Conservation (phyloP, 305 asterid species). For the Fraxinus floribunda region DNA sequence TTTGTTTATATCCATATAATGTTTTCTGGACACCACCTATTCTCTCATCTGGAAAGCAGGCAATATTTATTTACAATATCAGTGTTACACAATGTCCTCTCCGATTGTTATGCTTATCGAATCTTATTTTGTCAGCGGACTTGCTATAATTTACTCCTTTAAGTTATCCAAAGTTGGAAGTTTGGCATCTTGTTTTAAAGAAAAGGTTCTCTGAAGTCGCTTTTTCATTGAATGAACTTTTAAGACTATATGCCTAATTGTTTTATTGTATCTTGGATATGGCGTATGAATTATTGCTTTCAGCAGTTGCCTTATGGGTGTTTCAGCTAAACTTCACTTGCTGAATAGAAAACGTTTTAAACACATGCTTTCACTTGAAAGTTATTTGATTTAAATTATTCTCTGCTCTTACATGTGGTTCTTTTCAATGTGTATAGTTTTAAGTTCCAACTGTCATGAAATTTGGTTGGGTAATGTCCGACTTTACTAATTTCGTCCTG, state of each 20-base stretch:
- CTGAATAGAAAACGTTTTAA: background rate
- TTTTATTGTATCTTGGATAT: background rate
- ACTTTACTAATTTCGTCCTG: background rate
- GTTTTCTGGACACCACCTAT: slow-evolving; percentile 15
- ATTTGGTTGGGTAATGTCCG: background rate
- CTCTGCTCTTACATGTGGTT: background rate
- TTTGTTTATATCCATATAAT: background rate
- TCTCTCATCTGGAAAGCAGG: slow-evolving; percentile 9
- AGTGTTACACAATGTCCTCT: slow-evolving; percentile 3
- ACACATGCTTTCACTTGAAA: background rate
- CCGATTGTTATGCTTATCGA: slow-evolving; percentile 4
- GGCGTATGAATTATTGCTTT: background rate
- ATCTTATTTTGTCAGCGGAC: slow-evolving; percentile 7
- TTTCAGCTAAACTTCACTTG: background rate
- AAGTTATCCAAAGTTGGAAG: slow-evolving; percentile 13
- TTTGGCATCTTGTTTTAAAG: background rate
- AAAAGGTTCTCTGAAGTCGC: slow-evolving; percentile 5
- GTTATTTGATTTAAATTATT: background rate
- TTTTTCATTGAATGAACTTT: background rate
- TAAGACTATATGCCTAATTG: background rate
- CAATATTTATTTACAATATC: background rate
- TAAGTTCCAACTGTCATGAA: background rate
- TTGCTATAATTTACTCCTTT: slow-evolving; percentile 18
- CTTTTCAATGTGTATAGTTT: background rate
- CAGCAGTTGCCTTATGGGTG: background rate